Conservation (phyloP, 83 land plant species). For the Diphasiastrum complanatum region DNA sequence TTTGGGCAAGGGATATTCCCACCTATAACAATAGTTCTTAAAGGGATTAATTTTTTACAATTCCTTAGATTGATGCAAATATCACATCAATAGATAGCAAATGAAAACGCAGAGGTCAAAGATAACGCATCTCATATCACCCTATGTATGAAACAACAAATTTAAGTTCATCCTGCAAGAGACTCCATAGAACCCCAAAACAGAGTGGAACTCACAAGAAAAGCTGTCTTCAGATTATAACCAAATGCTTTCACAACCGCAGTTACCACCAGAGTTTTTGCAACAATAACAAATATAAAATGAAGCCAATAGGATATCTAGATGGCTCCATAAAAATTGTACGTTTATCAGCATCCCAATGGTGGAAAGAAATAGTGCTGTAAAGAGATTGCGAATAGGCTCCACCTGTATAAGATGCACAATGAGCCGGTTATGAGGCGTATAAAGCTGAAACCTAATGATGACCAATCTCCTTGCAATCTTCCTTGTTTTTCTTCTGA, state of each 20-base stretch:
- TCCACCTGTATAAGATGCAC: slow-evolving; percentile 56
- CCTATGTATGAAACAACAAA: neutral
- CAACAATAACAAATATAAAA: slow-evolving; percentile 71
- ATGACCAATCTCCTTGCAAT: no score
- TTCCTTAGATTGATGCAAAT: neutral
- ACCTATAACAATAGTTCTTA: slow-evolving; percentile 42
- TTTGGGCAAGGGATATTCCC: slow-evolving; percentile 92
- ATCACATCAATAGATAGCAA: neutral
- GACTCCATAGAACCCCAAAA: neutral
- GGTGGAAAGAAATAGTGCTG: slow-evolving; percentile 92
- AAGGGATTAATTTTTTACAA: neutral
- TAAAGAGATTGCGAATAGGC: slow-evolving; percentile 91
- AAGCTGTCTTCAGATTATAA: slow-evolving; percentile 65
- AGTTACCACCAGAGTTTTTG: slow-evolving; percentile 70
- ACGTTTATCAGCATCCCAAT: slow-evolving; percentile 98
- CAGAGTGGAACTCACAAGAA: slow-evolving; percentile 45
- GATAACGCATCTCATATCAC: no score
- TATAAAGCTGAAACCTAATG: no score
- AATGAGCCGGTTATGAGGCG: no score
- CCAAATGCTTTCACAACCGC: slow-evolving; percentile 74
- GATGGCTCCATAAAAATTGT: slow-evolving; percentile 88
- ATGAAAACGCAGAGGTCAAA: no score
- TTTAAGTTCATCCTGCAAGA: neutral
- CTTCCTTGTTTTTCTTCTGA: no score
- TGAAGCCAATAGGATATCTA: slow-evolving; percentile 90